These are phyloP conservation scores for Xylariales sp. DNA, from an alignment of 2,329 filamentous ascomycete species.

Conservation along the genomic window DNA sequence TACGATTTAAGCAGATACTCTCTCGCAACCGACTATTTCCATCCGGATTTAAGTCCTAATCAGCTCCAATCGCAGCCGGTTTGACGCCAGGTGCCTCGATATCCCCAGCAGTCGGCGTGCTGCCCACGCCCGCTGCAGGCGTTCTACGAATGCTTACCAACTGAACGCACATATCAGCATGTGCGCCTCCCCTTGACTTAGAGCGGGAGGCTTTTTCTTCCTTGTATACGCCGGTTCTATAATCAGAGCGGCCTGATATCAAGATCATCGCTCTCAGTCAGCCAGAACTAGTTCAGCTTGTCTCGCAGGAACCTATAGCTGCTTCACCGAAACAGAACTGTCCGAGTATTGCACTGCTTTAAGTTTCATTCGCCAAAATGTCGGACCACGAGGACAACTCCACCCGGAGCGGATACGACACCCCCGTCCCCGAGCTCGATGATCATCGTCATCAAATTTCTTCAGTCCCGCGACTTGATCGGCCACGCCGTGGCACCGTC, in stretches of 20 bases:
- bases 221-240: too few relatives aligned
- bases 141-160: conserved; percentile 19
- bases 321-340: too few relatives aligned
- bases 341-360: too few relatives aligned
- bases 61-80: conserved; percentile 5
- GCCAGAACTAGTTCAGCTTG: too few relatives aligned
- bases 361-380: conserved; percentile 65
- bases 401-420: conserved; percentile 62
- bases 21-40: background rate
- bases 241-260: too few relatives aligned
- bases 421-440: conserved; percentile 76
- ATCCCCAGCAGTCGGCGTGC: conserved; percentile 29
- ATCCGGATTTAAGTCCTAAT: background rate
- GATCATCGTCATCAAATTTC: conserved; percentile 73
- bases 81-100: conserved; percentile 1
- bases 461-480: conserved; percentile 55
- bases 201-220: conserved; percentile 24
- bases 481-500: conserved; percentile 66
- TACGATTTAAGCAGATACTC: conserved; percentile 4
- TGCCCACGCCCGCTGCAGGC: conserved; percentile 30
- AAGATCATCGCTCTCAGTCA: too few relatives aligned
- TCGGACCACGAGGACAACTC: conserved; percentile 59
- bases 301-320: too few relatives aligned
- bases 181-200: conserved; percentile 25
- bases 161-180: conserved; percentile 22